A percentile compares a stretch with the other conserved stretches of the same genome.
These are phyloP conservation scores for Euphorbia tirucalli DNA, from an alignment of 345 rosid genomes.

Conservation along the genomic window DNA sequence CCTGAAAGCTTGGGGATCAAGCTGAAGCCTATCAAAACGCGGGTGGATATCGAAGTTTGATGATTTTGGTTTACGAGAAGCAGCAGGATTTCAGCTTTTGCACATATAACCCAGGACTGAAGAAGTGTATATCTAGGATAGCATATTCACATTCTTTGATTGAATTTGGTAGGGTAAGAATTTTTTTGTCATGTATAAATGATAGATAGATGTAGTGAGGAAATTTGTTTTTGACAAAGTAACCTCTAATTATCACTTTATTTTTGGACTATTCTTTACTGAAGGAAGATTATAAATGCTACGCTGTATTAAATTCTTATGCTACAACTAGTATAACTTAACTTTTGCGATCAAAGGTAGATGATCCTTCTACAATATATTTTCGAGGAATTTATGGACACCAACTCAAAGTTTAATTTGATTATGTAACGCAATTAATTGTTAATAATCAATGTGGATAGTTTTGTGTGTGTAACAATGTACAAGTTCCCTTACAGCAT, in stretches of 20 bases:
- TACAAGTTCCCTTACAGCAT: no score
- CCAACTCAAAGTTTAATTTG: no score
- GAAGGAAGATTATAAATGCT: background rate
- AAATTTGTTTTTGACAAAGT: background rate
- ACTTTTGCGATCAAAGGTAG: no score
- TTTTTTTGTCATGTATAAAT: conserved; percentile 9
- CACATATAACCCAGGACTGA: conserved; percentile 9
- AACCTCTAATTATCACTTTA: background rate
- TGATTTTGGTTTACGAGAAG: background rate
- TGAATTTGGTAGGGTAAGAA: conserved; percentile 21
- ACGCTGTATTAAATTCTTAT: no score
- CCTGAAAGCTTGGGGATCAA: conserved; percentile 60
- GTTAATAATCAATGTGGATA: no score
- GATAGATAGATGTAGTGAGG: background rate
- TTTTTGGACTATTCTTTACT: background rate
- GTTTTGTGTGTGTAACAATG: no score
- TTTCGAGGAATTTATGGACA: no score
- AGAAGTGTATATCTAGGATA: conserved; percentile 15
- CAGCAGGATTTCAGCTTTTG: conserved; percentile 1
- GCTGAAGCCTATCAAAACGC: conserved; percentile 66
- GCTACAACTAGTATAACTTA: no score
- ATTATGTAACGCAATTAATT: no score
- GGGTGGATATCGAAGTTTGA: conserved; percentile 29
- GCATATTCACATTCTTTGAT: conserved; percentile 38
- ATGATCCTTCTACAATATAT: no score